Evolutionary conservation across 805 yeast species (phyloP), one percentile per base, ranked within the genome.

Genomic region (Candida chauliodis): DNA sequence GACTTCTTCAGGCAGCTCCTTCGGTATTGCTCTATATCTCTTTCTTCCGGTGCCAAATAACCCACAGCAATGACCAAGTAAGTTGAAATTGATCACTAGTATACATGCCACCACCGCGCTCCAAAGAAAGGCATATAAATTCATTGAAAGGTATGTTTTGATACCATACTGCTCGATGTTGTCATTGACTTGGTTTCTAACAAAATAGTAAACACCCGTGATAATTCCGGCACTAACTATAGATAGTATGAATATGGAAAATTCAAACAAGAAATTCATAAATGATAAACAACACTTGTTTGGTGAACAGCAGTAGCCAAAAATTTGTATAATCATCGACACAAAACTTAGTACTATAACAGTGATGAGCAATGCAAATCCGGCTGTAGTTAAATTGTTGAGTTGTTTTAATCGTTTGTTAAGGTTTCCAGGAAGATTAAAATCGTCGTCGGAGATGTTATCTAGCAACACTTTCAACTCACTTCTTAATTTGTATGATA

Each of bases 41-140:
- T 43, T 53, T 39, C 60, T 55, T n/a, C 59, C 56, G 2, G 60
- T 51, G 25, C 58, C 56, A 42, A 60, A 65, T 25, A 63, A 49
- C 11, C 73, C 73, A 39, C 66, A 61, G 44, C 69, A 66, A 46
- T 67, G 70, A 11, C 73, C 74, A 30, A 68, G 49, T 23, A 61
- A 52, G 37, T 60, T 56, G 45, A 66, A 50, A 13, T 62, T 27
- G 14, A 57, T 40, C 20, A 63, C 52, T 8, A 63, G 41, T n/a
- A 59, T 47, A 8, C 63, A 55, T 5, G 78, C 77, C 11, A 58
- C 81, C 2, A 70, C 73, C 1, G 80, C 71, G 10, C 77, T 78
- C 93, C 91, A 85, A 7, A 78, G 61, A 32, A 81, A 58, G 2
- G 78, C 88, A 37, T 77, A 72, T 47, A 73, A 81, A 36, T 61